Conservation (phyloP, 2,329 filamentous ascomycete species). For the Emergomyces orientalis region DNA sequence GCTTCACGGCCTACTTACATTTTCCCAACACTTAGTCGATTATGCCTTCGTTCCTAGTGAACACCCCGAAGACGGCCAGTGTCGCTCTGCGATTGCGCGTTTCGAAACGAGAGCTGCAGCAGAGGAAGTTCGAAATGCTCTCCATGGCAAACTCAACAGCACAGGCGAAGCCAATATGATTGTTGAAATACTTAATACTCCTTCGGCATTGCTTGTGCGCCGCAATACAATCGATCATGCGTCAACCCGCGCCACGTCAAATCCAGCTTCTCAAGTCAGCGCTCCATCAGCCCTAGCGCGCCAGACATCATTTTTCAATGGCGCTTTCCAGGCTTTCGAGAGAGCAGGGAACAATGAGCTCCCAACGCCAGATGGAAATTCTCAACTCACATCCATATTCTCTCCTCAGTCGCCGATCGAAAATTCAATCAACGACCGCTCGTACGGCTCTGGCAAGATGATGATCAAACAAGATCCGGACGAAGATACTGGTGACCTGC, state of each 20-base stretch:
- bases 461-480: constrained; percentile 56
- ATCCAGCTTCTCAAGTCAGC: constrained; percentile 14
- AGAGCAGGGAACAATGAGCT: constrained; percentile 45
- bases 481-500: constrained; percentile 53
- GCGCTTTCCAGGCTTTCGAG: constrained; percentile 51
- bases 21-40: constrained; percentile 54
- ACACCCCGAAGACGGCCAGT: constrained; percentile 46
- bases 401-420: constrained; percentile 52
- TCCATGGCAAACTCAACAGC: constrained; percentile 54
- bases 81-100: constrained; percentile 48
- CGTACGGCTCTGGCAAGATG: constrained; percentile 49
- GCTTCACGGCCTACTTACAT: constrained; percentile 55
- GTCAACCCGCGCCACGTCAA: constrained; percentile 17
- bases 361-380: constrained; percentile 41
- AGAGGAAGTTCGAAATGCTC: constrained; percentile 49
- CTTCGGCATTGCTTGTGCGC: constrained; percentile 29
- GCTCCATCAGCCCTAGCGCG: constrained; percentile 33
- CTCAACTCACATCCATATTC: constrained; percentile 48
- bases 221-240: constrained; percentile 47
- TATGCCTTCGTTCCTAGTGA: constrained; percentile 48
- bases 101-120: constrained; percentile 50
- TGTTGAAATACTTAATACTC: constrained; percentile 40
- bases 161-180: constrained; percentile 52
- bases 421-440: constrained; percentile 44
- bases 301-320: constrained; percentile 49